Evolutionary conservation across 495 filamentous ascomycete genomes (phyloP).

Genomic region (Lasiosphaeris hirsuta): DNA sequence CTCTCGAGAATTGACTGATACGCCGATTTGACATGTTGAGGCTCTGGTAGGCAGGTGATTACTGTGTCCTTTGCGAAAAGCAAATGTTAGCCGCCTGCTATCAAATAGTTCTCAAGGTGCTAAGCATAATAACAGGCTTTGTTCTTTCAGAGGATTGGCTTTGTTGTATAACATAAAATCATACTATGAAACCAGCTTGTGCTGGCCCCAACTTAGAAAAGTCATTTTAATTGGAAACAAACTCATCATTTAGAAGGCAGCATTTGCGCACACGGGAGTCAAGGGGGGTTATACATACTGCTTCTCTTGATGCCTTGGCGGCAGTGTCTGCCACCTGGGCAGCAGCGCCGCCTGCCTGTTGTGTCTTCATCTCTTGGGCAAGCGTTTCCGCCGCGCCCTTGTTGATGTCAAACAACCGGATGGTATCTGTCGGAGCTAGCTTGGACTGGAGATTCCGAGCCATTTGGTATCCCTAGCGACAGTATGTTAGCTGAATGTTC

Average conservation of each 20-base stretch:
- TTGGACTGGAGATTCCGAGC: slow-evolving; percentile 81
- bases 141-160: slow-evolving; percentile 34
- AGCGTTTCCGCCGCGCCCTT: slow-evolving; percentile 56
- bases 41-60: slow-evolving; percentile 77
- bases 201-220: slow-evolving; percentile 46
- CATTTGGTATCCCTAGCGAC: slow-evolving; percentile 69
- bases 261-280: slow-evolving; percentile 1
- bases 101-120: background rate
- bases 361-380: slow-evolving; percentile 54
- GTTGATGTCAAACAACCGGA: slow-evolving; percentile 76
- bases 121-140: background rate
- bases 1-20: slow-evolving; percentile 60
- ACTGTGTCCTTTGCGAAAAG: slow-evolving; percentile 57
- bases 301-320: slow-evolving; percentile 63
- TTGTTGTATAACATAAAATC: slow-evolving; percentile 47
- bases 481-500: background rate
- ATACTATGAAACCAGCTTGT: slow-evolving; percentile 24
- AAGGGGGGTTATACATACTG: slow-evolving; percentile 54
- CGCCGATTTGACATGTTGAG: slow-evolving; percentile 71
- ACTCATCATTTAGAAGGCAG: slow-evolving; percentile 43
- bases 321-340: slow-evolving; percentile 58
- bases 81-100: background rate
- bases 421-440: slow-evolving; percentile 62
- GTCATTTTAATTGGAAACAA: slow-evolving; percentile 56
- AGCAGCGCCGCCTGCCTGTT: slow-evolving; percentile 44